These are phyloP conservation scores for Metschnikowia aberdeeniae DNA, from an alignment of 805 yeast species.

Conservation along the genomic window DNA sequence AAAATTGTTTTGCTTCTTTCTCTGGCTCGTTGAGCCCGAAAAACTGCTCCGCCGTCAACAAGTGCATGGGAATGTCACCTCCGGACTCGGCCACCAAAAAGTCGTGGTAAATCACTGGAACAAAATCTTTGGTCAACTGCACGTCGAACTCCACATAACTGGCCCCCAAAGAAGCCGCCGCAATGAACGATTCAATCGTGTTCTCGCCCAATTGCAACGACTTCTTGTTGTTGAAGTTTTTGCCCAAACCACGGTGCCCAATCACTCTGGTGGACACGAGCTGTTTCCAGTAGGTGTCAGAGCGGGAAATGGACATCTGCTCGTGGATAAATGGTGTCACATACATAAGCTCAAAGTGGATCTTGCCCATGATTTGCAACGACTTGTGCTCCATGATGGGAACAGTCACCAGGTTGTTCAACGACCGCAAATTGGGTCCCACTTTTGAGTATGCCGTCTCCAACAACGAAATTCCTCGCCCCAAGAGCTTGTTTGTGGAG, in stretches of 20 bases:
- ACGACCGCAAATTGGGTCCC: constrained; percentile 62
- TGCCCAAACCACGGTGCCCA: constrained; percentile 95
- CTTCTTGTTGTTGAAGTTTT: constrained; percentile 64
- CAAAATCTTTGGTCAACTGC: constrained; percentile 83
- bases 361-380: constrained; percentile 70
- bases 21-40: constrained; percentile 45
- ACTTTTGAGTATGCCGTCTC: constrained; percentile 59
- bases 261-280: constrained; percentile 84
- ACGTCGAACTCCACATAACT: constrained; percentile 96
- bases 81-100: constrained; percentile 94
- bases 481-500: constrained; percentile 41
- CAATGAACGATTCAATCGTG: constrained; percentile 90
- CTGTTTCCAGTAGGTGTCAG: constrained; percentile 89
- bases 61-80: constrained; percentile 94
- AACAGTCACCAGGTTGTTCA: constrained; percentile 60
- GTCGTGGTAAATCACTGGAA: constrained; percentile 94
- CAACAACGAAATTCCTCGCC: constrained; percentile 78
- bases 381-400: constrained; percentile 75
- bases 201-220: constrained; percentile 93
- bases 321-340: constrained; percentile 73
- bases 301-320: constrained; percentile 56
- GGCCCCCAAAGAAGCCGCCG: constrained; percentile 95
- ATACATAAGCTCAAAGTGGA: constrained; percentile 69
- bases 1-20: constrained; percentile 10
- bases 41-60: constrained; percentile 84